Evolutionary conservation across 73 alveolate species (phyloP).

Genomic region (Breviolum minutum): DNA sequence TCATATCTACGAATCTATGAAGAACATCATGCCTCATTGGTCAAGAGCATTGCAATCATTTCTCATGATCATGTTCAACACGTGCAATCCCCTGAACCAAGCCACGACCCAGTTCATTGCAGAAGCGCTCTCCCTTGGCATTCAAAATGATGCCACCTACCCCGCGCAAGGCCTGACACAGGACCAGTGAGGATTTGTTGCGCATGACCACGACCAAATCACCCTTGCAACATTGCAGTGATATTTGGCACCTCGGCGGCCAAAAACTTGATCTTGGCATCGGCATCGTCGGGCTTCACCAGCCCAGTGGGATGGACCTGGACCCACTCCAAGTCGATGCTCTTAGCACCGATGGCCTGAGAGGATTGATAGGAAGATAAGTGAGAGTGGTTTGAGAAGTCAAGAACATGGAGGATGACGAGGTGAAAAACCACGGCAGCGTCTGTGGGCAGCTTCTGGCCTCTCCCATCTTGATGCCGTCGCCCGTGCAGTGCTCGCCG

Average conservation of each 20-base stretch:
- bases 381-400: neutral
- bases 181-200: too few species aligned
- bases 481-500: constrained; percentile 97
- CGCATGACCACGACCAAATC: too few species aligned
- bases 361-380: neutral
- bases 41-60: too few species aligned
- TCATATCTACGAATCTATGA: too few species aligned
- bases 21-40: too few species aligned
- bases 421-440: too few species aligned
- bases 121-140: constrained; percentile 96
- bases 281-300: constrained; percentile 96
- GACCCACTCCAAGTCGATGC: constrained; percentile 91
- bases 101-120: constrained; percentile 97
- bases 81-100: neutral
- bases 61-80: neutral
- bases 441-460: neutral
- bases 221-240: too few species aligned
- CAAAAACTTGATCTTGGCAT: constrained; percentile 96
- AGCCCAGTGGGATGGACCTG: constrained; percentile 95
- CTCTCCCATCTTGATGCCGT: constrained; percentile 97
- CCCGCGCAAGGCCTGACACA: constrained; percentile 96
- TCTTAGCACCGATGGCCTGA: constrained; percentile 83
- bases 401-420: constrained; percentile 80
- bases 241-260: constrained; percentile 96
- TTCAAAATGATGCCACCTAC: constrained; percentile 96